Percentiles rank a stretch among this genome's conserved stretches.
Conservation (phyloP, 2,329 filamentous ascomycete genomes). For the Mollisiaceae sp. region DNA sequence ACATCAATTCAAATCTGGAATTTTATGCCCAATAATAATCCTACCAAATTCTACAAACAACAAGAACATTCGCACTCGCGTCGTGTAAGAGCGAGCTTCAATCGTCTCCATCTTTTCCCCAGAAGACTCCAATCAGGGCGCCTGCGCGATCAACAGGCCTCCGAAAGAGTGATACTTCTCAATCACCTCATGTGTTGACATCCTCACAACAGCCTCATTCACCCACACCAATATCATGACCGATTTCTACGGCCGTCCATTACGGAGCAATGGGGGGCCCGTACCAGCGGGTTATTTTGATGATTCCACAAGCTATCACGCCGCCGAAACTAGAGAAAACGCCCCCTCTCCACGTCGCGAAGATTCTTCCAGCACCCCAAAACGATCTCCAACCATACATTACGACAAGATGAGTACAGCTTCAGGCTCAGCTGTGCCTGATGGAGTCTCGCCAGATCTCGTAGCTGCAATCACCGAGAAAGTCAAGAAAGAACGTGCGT, state of each 20-base stretch:
- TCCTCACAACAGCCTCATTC: conserved; percentile 32
- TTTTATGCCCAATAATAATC: conserved; percentile 1
- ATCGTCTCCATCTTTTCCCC: conserved; percentile 6
- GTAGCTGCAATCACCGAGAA: conserved; percentile 64
- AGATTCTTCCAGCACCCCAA: conserved; percentile 28
- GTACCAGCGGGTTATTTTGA: conserved; percentile 26
- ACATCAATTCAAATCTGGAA: not conserved
- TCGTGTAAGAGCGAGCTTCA: conserved; percentile 2
- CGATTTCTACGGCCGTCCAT: conserved; percentile 35
- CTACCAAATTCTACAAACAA: not conserved
- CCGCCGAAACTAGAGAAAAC: conserved; percentile 35
- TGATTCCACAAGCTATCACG: conserved; percentile 32
- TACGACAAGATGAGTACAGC: conserved; percentile 32
- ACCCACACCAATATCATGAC: conserved; percentile 33
- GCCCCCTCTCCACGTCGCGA: conserved; percentile 27
- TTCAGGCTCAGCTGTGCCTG: conserved; percentile 30
- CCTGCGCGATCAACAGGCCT: not conserved
- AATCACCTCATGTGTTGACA: conserved; percentile 31
- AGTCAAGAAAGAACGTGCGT: conserved; percentile 58
- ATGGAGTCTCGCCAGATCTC: conserved; percentile 62
- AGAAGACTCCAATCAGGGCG: not conserved
- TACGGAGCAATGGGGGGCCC: conserved; percentile 31
- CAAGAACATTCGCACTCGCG: not conserved
- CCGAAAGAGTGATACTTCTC: not conserved
- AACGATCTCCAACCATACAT: conserved; percentile 30